Evolutionary conservation across 768 basidiomycete genomes (phyloP).

Genomic region (Boletus subcaerulescens): DNA sequence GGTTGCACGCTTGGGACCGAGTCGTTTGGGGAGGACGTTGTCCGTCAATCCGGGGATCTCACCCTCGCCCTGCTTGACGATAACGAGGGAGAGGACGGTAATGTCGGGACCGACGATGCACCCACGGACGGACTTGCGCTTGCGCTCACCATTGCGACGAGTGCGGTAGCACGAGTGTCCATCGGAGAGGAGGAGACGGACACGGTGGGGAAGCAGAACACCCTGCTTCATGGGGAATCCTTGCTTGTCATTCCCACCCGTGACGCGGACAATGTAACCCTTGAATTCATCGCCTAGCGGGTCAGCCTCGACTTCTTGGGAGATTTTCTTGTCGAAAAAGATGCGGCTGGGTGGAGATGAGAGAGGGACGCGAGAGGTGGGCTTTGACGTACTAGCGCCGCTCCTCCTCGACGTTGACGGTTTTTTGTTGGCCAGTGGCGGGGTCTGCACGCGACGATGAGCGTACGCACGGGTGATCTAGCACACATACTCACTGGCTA

Average conservation of each 20-base stretch:
- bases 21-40: conserved; percentile 86
- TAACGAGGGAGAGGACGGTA: conserved; percentile 87
- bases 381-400: conserved; percentile 60
- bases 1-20: conserved; percentile 96
- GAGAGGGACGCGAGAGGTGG: not conserved
- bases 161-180: conserved; percentile 98
- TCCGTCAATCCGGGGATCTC: conserved; percentile 94
- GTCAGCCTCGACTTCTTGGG: conserved; percentile 92
- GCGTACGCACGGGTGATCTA: conserved; percentile 2
- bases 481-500: conserved; percentile 69
- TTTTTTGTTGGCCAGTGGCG: conserved; percentile 97
- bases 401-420: conserved; percentile 92
- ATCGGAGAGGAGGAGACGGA: conserved; percentile 88
- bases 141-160: conserved; percentile 92
- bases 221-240: conserved; percentile 99
- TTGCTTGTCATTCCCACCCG: conserved; percentile 98
- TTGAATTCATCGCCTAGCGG: conserved; percentile 93
- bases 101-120: conserved; percentile 98
- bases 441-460: conserved; percentile 57
- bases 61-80: conserved; percentile 93
- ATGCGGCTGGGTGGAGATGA: conserved; percentile 58
- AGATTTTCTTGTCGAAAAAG: conserved; percentile 97
- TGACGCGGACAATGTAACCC: conserved; percentile 95
- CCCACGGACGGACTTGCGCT: conserved; percentile 97
- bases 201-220: conserved; percentile 92